Percentiles rank a stretch among this genome's conserved stretches.
Evolutionary conservation across 805 yeast genomes (phyloP).

Genomic region (Barnettozyma populi): DNA sequence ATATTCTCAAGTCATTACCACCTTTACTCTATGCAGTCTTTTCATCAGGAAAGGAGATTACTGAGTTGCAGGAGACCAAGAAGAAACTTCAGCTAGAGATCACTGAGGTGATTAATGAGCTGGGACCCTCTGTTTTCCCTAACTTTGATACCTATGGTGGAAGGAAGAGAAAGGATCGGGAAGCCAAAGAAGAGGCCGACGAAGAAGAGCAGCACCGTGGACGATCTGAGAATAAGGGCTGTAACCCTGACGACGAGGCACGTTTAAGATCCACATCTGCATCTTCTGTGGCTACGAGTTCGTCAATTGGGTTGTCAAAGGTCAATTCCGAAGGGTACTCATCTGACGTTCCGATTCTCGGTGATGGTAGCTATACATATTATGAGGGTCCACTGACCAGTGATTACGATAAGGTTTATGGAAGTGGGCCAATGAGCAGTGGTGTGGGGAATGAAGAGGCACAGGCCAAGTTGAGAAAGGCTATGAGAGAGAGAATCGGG

Average conservation of each 20-base stretch:
- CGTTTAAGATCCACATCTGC: conserved; percentile 16
- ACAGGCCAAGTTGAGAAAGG: conserved; percentile 12
- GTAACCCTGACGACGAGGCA: not conserved
- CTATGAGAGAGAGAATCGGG: conserved; percentile 10
- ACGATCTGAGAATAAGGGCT: conserved; percentile 20
- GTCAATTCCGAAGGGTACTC: conserved; percentile 57
- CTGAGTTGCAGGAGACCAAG: conserved; percentile 54
- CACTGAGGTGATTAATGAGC: conserved; percentile 71
- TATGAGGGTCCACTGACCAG: not conserved
- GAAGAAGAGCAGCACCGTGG: conserved; percentile 27
- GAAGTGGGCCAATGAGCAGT: not conserved
- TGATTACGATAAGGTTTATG: conserved; percentile 3
- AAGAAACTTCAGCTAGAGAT: conserved; percentile 60
- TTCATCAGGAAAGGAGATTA: conserved; percentile 37
- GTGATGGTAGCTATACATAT: conserved; percentile 20
- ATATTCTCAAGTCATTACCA: conserved; percentile 70
- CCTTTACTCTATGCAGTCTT: conserved; percentile 51
- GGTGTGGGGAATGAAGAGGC: conserved; percentile 4
- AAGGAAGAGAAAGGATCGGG: not conserved
- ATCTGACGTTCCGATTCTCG: conserved; percentile 59
- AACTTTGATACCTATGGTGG: conserved; percentile 54
- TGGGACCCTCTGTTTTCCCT: conserved; percentile 85
- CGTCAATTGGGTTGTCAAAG: conserved; percentile 53
- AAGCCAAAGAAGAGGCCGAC: conserved; percentile 14
- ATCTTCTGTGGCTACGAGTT: conserved; percentile 32